These are phyloP conservation scores for Suhomyces atakaporum DNA, from an alignment of 1,139 yeast species.

Conservation along the genomic window DNA sequence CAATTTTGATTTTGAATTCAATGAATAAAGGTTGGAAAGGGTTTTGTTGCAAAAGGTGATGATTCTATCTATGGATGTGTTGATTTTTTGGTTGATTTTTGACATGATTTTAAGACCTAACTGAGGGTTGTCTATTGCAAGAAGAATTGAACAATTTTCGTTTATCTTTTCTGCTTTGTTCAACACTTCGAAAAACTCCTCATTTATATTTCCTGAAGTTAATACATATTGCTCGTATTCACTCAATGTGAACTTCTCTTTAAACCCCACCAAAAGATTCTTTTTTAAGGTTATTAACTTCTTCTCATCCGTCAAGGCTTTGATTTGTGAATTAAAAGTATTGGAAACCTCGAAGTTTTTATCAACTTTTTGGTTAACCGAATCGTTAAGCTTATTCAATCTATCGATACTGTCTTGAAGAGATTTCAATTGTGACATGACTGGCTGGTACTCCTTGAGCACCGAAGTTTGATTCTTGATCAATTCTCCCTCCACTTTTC, in stretches of 20 bases:
- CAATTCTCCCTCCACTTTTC: slow-evolving; percentile 71
- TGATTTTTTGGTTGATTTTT: slow-evolving; percentile 54
- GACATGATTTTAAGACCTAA: slow-evolving; percentile 72
- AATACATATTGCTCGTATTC: slow-evolving; percentile 70
- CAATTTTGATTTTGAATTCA: slow-evolving; percentile 31
- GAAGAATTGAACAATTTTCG: slow-evolving; percentile 65
- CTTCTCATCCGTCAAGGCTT: slow-evolving; percentile 43
- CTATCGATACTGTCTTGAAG: slow-evolving; percentile 43
- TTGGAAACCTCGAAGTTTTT: slow-evolving; percentile 24
- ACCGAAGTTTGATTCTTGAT: slow-evolving; percentile 59
- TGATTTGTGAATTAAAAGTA: slow-evolving; percentile 38
- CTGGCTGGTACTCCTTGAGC: slow-evolving; percentile 63
- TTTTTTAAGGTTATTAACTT: slow-evolving; percentile 52
- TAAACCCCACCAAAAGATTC: slow-evolving; percentile 57
- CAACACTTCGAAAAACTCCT: slow-evolving; percentile 63
- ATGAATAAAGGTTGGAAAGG: slow-evolving; percentile 37
- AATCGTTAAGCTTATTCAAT: slow-evolving; percentile 35
- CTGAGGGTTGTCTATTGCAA: slow-evolving; percentile 68
- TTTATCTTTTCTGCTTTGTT: slow-evolving; percentile 64
- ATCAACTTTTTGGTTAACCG: slow-evolving; percentile 41
- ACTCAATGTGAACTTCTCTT: slow-evolving; percentile 64
- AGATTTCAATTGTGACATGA: slow-evolving; percentile 48
- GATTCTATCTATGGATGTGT: slow-evolving; percentile 55
- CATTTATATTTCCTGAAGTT: slow-evolving; percentile 43
- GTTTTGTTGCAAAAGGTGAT: slow-evolving; percentile 36